Base-by-base conservation (phyloP, 495 filamentous ascomycete genomes). In the Neurospora sp. region DNA sequence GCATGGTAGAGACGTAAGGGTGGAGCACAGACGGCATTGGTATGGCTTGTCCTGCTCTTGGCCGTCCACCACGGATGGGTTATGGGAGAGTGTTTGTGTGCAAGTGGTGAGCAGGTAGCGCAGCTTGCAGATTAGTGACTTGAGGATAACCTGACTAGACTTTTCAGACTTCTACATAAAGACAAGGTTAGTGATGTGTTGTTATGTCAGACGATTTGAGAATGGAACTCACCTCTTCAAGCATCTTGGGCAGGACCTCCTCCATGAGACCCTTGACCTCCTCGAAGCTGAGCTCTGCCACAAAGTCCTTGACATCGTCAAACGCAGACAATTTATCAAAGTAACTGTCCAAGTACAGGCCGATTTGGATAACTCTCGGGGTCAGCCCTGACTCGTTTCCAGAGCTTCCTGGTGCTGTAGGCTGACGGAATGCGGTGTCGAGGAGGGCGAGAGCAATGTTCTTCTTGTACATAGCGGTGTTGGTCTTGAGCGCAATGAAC, bases 401-500 rank as follows among this genome's bases (percentile, higher is more conserved):
- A 4, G 75, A 72, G 42, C 44, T 74, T 1, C 74, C 60, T 14
- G 70, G 20, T 2, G 69, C 38, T 0, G 42, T 18, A 5, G 78
- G 76, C n/a, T 78, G 70, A 12, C 70, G 71, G 71, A 79, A 80
- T 8, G 77, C 78, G 0, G 70, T 76, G 62, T 80, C 79, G 14
- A 80, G 69, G 10, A 78, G 71, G 31, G 76, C 77, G 3, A 79
- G 40, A 69, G 74, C 76, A 37, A 83, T 75, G 31, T 81, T 82
- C 71, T 83, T 82, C 70, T 76, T 79, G 75, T 81, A 80, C 79
- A 80, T 82, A 5, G 69, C 76, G n/a, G 70, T 77, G 27, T 75
- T 77, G 38, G 73, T 72, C 39, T 78, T 78, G 14, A 78, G 73
- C 2, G 78, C 73, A 23, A 82, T 75, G 62, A 79, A 79, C 35